Evolutionary conservation across 208 protist genomes (phyloP).

Genomic region (Leishmania arabica): DNA sequence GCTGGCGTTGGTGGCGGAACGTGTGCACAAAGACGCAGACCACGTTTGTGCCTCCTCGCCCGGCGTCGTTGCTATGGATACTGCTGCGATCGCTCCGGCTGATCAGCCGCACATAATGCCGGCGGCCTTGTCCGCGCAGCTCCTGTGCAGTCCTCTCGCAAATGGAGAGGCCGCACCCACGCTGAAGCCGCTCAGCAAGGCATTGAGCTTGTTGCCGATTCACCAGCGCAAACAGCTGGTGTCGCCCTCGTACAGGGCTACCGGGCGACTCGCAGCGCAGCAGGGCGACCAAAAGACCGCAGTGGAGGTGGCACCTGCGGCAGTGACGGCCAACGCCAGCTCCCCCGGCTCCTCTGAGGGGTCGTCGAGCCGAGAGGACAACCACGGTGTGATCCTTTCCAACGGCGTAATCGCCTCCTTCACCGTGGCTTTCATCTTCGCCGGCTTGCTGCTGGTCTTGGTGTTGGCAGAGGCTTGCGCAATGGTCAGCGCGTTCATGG

Average conservation of each 20-base stretch:
- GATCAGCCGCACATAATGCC: not conserved
- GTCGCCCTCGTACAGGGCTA: not conserved
- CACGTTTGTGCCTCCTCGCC: not conserved
- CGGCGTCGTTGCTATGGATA: not conserved
- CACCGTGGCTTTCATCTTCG: slow-evolving; percentile 30
- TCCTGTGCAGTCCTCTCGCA: not conserved
- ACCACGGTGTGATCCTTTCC: slow-evolving; percentile 27
- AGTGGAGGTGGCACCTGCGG: not conserved
- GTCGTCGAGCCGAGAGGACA: not conserved
- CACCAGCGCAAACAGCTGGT: slow-evolving; percentile 7
- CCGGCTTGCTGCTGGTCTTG: slow-evolving; percentile 28
- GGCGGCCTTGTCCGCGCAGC: not conserved
- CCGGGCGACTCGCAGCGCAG: not conserved
- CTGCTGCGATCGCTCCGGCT: not conserved
- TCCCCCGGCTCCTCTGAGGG: not conserved
- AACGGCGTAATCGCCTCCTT: slow-evolving; percentile 34
- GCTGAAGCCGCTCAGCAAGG: not conserved
- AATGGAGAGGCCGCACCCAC: not conserved
- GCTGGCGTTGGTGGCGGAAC: not conserved
- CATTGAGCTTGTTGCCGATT: not conserved
- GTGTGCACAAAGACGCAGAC: slow-evolving; percentile 7
- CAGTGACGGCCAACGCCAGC: not conserved
- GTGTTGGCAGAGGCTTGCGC: slow-evolving; percentile 30
- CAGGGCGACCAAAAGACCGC: not conserved
- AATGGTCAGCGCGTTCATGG: slow-evolving; percentile 12